Base-by-base conservation (phyloP, 2,329 filamentous ascomycete genomes). In the Lachnellula occidentalis region DNA sequence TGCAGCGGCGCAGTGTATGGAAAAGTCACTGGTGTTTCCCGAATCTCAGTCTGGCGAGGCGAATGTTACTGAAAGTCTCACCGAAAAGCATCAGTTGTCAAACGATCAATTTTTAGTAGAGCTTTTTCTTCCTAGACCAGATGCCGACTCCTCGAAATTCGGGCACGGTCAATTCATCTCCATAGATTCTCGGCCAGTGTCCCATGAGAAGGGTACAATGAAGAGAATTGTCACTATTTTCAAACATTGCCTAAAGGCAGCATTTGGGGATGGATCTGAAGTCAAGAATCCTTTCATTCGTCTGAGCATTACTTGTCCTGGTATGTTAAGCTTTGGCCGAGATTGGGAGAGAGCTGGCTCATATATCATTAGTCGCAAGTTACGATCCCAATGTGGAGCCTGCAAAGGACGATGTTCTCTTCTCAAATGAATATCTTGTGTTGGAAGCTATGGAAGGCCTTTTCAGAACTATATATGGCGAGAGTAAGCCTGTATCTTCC, bases 301-400 rank as follows among this genome's bases (percentile, higher is more conserved):
- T 41, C 69, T 92, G 37, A 79, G 83, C 54, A 82, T 92, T 31
- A 67, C 67, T 14, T 91, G 86, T 63, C 78, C 81, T 0, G 41
- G 41, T 43, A 43, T 22, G 21, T 22, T 11, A 43, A 22, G 7
- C 17, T 22, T 14, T 43, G 21, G 21, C 12, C 19, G 11, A 19
- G 11, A 14, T 21, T 14, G 7, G 11, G n/a, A 21, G 12, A 19
- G 22, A 43, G 19, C n/a, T 43, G 21, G 21, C 21, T 43, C 19
- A 43, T 43, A 24, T 43, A 21, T n/a, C 24, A 43, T 43, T 22
- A 43, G 66, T 72, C 1, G 76, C 77, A 21, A 83, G 75, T 55
- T 92, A 92, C 63, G 88, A 92, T 69, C 74, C 78, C 1, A 92
- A 91, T 60, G 70, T 91, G 5, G 83, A 90, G 56, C 81, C 87